These are phyloP conservation scores for Linnemannia elongata DNA, from an alignment of 192 early-diverging fungal genomes.

Conservation along the genomic window DNA sequence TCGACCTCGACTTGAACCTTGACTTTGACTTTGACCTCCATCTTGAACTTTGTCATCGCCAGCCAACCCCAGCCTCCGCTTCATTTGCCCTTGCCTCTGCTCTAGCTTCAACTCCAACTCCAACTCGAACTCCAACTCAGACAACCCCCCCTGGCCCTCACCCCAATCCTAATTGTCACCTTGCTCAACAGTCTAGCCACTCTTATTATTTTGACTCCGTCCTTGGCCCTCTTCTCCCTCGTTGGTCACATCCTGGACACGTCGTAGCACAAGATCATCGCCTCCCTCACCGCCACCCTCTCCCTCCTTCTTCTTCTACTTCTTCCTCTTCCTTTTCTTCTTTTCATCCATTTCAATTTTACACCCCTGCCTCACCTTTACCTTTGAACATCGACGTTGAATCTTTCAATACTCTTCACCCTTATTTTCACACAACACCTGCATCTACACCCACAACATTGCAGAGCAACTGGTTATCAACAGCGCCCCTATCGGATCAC, in stretches of 20 bases:
- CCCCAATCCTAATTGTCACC: neutral
- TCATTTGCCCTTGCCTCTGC: too few relatives aligned
- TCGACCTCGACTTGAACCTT: constrained; percentile 3
- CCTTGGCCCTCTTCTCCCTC: neutral
- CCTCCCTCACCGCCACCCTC: neutral
- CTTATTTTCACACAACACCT: neutral
- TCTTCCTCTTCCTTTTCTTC: neutral
- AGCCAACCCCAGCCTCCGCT: neutral
- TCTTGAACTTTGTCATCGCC: constrained; percentile 1
- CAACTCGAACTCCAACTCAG: neutral
- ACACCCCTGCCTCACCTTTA: neutral
- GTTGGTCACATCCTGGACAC: neutral
- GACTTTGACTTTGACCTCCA: constrained; percentile 2
- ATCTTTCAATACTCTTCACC: neutral
- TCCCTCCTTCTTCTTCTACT: neutral
- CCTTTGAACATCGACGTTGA: neutral
- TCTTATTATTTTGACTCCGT: neutral
- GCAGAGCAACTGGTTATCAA: neutral
- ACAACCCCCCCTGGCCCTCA: neutral
- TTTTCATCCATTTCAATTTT: neutral
- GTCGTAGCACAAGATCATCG: neutral
- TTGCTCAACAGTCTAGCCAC: neutral
- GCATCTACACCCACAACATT: neutral
- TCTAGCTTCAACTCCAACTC: neutral
- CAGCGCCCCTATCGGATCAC: neutral